These are phyloP conservation scores for Lithospermum erythrorhizon DNA, from an alignment of 257 asterid genomes.

Conservation along the genomic window DNA sequence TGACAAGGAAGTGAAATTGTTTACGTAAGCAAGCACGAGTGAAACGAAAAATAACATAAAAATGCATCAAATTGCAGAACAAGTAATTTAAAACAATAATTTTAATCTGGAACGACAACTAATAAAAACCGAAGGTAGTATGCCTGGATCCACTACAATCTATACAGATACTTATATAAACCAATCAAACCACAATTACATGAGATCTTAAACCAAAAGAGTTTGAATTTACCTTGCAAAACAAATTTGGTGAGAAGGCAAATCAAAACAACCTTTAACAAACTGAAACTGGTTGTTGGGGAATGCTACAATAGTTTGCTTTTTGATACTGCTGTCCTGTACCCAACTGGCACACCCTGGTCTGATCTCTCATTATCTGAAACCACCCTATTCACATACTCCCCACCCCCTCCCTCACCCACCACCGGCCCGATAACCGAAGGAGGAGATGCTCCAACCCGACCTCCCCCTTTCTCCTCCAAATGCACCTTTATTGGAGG, in stretches of 20 bases:
- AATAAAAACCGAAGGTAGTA: too few species aligned
- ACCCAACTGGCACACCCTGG: conserved; percentile 36
- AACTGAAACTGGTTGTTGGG: conserved; percentile 30
- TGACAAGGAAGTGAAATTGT: too few species aligned
- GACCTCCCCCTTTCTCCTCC: conserved; percentile 41
- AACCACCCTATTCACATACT: conserved; percentile 31
- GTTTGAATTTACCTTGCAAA: conserved; percentile 57
- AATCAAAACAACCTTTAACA: conserved; percentile 41
- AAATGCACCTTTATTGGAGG: conserved; percentile 66
- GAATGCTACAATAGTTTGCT: too few species aligned
- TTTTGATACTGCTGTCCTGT: conserved; percentile 21
- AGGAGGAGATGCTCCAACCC: conserved; percentile 4
- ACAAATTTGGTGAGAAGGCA: conserved; percentile 79
- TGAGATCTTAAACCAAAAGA: neutral
- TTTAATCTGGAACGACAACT: too few species aligned
- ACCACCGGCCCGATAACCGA: conserved; percentile 19
- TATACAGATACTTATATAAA: too few species aligned
- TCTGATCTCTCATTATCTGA: conserved; percentile 83
- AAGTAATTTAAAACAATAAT: too few species aligned
- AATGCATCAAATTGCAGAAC: too few species aligned
- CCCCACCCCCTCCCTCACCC: conserved; percentile 48
- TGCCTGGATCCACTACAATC: too few species aligned
- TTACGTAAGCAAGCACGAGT: too few species aligned
- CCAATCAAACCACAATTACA: neutral
- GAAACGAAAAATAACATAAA: too few species aligned